Base-by-base conservation (phyloP, 1,139 yeast species). In the Blastobotrys persicus region DNA sequence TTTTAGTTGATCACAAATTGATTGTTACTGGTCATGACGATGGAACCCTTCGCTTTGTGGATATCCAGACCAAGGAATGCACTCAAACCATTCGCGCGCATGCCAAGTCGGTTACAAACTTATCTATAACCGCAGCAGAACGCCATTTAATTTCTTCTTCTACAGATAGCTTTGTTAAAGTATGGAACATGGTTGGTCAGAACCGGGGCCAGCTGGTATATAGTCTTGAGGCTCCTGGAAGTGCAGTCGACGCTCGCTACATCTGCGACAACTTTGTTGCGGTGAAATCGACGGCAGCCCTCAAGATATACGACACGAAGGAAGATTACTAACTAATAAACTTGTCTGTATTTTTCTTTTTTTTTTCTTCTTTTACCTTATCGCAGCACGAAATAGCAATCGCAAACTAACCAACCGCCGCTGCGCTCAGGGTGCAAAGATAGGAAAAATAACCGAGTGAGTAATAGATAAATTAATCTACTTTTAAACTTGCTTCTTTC, bases 111-210 rank as follows among this genome's bases (percentile, higher is more conserved):
- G 57, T 64, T 32, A 54, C 59, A 5, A 51, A 61, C 32, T 40
- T 66, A 14, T 43, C 56, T 11, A 46, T 52, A 11, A 44, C 55
- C 12, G 58, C 60, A 5, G 44, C 46, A 4, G 55, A 54, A 3
- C 50, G 53, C 23, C 45, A 51, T 38, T 51, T 63, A 35, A 51
- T 63, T 23, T 51, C 65, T 6, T 64, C 66, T 16, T 62, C 65
- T 38, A 50, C 56, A 6, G 69, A 65, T 31, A 65, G 68, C 39
- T 44, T 50, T 6, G 62, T 62, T 14, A 57, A 60, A 23, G 44
- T 66, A 14, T 66, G 70, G 70, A 45, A 62, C 11, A 47, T 34
- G 38, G 38, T 17, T 5, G 18, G 18, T 6, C 13, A 34, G 11
- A n/a, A 13, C 19, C 13, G 38, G 9, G 38, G 17, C 19, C 38